phyloP scores from a whole-genome alignment of 495 filamentous ascomycete species.

The Beverwykella pulmonaria region DNA sequence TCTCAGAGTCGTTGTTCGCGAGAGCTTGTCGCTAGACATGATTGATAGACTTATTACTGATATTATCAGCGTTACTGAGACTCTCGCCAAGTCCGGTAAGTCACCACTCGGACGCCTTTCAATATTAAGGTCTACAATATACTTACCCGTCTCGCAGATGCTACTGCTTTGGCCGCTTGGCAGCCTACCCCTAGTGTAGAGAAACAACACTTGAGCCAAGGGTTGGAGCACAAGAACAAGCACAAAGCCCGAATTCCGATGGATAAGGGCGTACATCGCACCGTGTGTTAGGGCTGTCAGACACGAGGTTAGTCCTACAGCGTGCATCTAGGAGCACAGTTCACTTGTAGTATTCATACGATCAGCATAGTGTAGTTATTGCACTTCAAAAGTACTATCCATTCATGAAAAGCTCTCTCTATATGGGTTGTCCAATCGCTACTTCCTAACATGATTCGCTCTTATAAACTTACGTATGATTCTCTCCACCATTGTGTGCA shows the following conservation, averaged over 20 bases:
- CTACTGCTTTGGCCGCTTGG: slow-evolving; percentile 43
- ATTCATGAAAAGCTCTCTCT: no score
- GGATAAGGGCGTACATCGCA: slow-evolving; percentile 62
- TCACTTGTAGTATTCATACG: no score
- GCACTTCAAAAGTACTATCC: no score
- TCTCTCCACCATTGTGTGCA: no score
- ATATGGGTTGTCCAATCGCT: no score
- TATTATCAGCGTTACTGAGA: slow-evolving; percentile 59
- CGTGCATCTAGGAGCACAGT: no score
- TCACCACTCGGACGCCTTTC: slow-evolving; percentile 18
- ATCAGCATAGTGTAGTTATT: no score
- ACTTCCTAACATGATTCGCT: no score
- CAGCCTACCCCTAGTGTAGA: slow-evolving; percentile 48
- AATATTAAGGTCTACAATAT: neutral
- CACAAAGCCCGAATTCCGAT: slow-evolving; percentile 51
- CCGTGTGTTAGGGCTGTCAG: slow-evolving; percentile 53
- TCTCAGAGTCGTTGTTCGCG: slow-evolving; percentile 67
- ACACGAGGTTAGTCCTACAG: no score
- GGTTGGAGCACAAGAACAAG: slow-evolving; percentile 41
- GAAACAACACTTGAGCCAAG: slow-evolving; percentile 47
- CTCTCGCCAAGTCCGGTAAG: slow-evolving; percentile 56
- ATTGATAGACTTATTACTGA: slow-evolving; percentile 64
- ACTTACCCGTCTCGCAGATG: neutral
- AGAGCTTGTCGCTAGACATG: slow-evolving; percentile 70
- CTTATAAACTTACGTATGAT: no score